These are phyloP conservation scores for Didymellaceae sp. DNA, from an alignment of 2,329 filamentous ascomycete genomes.

Conservation along the genomic window DNA sequence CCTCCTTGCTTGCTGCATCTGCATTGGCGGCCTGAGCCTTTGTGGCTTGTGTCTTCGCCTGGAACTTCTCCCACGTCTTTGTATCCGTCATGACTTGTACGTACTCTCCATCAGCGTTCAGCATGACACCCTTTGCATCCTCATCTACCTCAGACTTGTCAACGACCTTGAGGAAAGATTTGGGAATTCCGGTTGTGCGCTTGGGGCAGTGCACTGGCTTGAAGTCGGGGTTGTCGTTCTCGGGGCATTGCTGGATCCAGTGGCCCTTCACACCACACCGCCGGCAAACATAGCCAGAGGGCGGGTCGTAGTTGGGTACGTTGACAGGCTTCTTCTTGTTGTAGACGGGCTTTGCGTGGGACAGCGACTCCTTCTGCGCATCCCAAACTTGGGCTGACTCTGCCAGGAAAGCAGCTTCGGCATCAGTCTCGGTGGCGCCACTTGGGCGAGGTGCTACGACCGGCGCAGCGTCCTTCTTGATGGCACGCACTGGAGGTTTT, in stretches of 20 bases:
- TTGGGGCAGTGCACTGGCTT: conserved; percentile 93
- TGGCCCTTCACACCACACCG: conserved; percentile 97
- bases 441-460: conserved; percentile 12
- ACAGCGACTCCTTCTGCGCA: conserved; percentile 90
- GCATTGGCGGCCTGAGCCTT: conserved; percentile 81
- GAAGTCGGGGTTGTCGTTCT: conserved; percentile 96
- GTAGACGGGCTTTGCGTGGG: conserved; percentile 63
- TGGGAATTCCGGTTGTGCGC: conserved; percentile 94
- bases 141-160: conserved; percentile 90
- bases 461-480: conserved; percentile 70
- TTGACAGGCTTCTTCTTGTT: conserved; percentile 68
- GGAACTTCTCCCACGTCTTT: conserved; percentile 94
- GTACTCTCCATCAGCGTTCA: conserved; percentile 96
- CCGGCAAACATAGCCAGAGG: conserved; percentile 94
- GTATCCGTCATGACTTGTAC: conserved; percentile 96
- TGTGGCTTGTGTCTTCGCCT: conserved; percentile 88
- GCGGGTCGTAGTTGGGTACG: conserved; percentile 90
- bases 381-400: conserved; percentile 91
- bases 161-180: conserved; percentile 92
- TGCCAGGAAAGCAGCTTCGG: conserved; percentile 89
- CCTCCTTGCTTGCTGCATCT: conserved; percentile 79
- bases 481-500: conserved; percentile 86
- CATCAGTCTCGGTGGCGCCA: conserved; percentile 82
- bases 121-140: conserved; percentile 89
- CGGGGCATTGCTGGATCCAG: conserved; percentile 97